Percentiles rank a stretch among this genome's conserved stretches.
phyloP scores from a whole-genome alignment of 129 eudicot genomes.

The Helianthus tuberosus region DNA sequence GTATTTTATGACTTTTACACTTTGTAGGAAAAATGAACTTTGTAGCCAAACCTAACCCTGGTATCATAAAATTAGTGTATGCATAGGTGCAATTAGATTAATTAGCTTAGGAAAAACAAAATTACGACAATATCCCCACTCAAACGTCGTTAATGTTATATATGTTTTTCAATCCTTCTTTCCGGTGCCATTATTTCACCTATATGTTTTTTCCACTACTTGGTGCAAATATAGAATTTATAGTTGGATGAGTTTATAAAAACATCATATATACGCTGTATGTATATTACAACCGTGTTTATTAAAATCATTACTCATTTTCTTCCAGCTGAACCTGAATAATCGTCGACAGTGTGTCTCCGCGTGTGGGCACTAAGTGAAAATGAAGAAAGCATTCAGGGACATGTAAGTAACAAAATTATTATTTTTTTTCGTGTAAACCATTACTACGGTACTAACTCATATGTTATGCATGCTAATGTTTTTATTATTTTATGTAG shows the following conservation, averaged over 20 bases:
- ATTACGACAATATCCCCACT: too few relatives aligned
- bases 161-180: too few relatives aligned
- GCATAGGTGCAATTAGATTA: too few relatives aligned
- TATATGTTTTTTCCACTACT: neutral
- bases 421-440: neutral
- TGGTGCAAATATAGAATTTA: conserved; percentile 11
- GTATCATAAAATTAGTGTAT: neutral
- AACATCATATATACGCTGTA: neutral
- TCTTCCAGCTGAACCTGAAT: conserved; percentile 29
- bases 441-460: neutral
- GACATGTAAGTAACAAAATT: conserved; percentile 66
- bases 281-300: neutral
- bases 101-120: too few relatives aligned
- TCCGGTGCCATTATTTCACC: too few relatives aligned
- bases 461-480: too few relatives aligned
- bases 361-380: conserved; percentile 29
- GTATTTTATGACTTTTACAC: too few relatives aligned
- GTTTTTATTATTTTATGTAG: too few relatives aligned
- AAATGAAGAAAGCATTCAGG: conserved; percentile 91
- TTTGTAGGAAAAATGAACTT: too few relatives aligned
- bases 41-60: too few relatives aligned
- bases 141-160: too few relatives aligned
- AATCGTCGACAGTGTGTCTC: conserved; percentile 20
- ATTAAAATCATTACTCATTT: conserved; percentile 2
- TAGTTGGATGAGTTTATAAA: neutral